A percentile compares a stretch with the other conserved stretches of the same genome.
phyloP scores from a whole-genome alignment of 371 early-diverging fungal genomes.

The Mortierella sp. region DNA sequence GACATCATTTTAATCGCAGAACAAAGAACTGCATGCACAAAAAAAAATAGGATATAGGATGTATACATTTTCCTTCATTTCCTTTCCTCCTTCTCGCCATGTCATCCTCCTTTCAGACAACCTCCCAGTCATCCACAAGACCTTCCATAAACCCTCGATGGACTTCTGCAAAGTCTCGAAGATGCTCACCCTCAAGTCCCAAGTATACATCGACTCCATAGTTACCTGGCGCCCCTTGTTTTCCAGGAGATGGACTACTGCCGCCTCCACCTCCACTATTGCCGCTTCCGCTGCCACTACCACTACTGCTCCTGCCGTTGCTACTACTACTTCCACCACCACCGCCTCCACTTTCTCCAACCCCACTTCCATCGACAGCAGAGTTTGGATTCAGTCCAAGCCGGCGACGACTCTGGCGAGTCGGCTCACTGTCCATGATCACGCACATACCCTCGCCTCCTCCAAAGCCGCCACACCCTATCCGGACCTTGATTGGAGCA shows the following conservation, averaged over 20 bases:
- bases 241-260: not conserved
- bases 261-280: conserved; percentile 10
- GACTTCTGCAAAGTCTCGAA: conserved; percentile 44
- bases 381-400: not conserved
- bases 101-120: conserved; percentile 3
- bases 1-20: too few relatives aligned
- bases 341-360: not conserved
- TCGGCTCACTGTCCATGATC: conserved; percentile 41
- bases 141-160: conserved; percentile 49
- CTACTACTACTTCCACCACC: not conserved
- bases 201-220: conserved; percentile 46
- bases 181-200: conserved; percentile 46
- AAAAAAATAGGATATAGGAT: not conserved
- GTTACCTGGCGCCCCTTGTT: not conserved
- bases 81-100: not conserved
- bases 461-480: conserved; percentile 46
- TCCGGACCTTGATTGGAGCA: conserved; percentile 33
- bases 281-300: too few relatives aligned
- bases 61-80: not conserved
- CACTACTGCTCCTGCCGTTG: too few relatives aligned
- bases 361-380: too few relatives aligned
- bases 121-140: conserved; percentile 13
- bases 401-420: not conserved
- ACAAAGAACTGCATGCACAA: too few relatives aligned
- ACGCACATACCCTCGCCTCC: conserved; percentile 52